Evolutionary conservation across 495 filamentous ascomycete species (phyloP).

Genomic region (Xylaria acuta): DNA sequence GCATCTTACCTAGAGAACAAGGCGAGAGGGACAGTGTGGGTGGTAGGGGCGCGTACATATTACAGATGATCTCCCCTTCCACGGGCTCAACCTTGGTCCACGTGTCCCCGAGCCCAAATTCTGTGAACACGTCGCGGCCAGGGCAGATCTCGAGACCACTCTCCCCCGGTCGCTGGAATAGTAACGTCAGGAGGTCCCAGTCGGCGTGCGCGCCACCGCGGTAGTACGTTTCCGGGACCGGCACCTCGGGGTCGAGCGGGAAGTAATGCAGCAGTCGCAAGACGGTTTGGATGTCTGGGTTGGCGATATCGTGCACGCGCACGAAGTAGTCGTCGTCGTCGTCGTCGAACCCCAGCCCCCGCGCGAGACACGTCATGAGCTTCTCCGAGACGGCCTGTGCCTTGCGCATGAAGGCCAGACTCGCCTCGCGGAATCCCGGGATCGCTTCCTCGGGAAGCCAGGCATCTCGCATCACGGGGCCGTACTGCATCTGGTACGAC

Average conservation of each 20-base stretch:
- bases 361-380: constrained; percentile 66
- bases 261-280: constrained; percentile 67
- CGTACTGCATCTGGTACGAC: constrained; percentile 67
- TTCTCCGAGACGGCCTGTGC: constrained; percentile 60
- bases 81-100: constrained; percentile 68
- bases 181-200: constrained; percentile 67
- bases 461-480: constrained; percentile 50
- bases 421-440: constrained; percentile 54
- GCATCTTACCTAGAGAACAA: not conserved
- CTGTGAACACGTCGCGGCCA: constrained; percentile 64
- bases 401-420: constrained; percentile 60
- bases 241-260: constrained; percentile 36
- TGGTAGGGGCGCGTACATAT: constrained; percentile 51
- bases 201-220: constrained; percentile 71
- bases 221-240: constrained; percentile 57
- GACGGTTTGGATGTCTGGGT: constrained; percentile 60
- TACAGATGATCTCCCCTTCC: constrained; percentile 67
- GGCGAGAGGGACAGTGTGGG: not conserved
- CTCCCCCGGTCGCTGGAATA: constrained; percentile 70
- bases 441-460: constrained; percentile 61
- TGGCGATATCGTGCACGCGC: constrained; percentile 56
- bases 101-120: constrained; percentile 63
- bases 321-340: constrained; percentile 62
- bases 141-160: constrained; percentile 71
- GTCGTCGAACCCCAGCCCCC: constrained; percentile 60